Conservation (phyloP, 2,329 filamentous ascomycete species). For the Trichoderma cornu-damae region DNA sequence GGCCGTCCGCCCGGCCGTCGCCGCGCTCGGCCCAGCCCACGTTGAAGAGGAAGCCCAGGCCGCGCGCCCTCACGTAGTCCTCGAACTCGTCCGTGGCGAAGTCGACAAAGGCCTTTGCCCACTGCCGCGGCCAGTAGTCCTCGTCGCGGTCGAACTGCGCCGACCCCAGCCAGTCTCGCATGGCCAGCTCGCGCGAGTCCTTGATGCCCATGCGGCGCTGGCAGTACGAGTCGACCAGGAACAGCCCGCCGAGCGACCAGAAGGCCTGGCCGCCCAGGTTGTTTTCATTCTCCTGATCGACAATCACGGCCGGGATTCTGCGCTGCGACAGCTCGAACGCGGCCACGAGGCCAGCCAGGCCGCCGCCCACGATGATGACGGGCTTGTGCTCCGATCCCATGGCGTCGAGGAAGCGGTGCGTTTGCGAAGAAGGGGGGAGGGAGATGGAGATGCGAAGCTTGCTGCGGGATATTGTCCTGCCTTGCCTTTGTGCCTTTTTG, state of each 20-base stretch:
- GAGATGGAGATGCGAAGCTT: background rate
- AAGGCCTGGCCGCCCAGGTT: conserved; percentile 59
- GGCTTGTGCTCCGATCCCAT: conserved; percentile 29
- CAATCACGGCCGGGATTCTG: conserved; percentile 44
- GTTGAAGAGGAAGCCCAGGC: conserved; percentile 48
- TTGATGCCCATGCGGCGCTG: conserved; percentile 55
- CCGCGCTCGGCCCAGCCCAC: conserved; percentile 60
- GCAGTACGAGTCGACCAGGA: conserved; percentile 52
- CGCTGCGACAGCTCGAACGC: conserved; percentile 52
- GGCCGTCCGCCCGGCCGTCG: conserved; percentile 49
- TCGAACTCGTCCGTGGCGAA: conserved; percentile 58
- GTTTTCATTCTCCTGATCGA: conserved; percentile 54
- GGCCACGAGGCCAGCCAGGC: conserved; percentile 55
- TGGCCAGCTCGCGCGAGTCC: conserved; percentile 52
- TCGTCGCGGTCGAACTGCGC: conserved; percentile 56
- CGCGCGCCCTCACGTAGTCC: conserved; percentile 49
- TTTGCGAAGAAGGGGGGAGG: too few relatives aligned
- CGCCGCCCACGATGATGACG: conserved; percentile 53
- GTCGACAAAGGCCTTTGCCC: conserved; percentile 60
- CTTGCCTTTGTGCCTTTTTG: too few relatives aligned
- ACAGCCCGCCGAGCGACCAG: conserved; percentile 59
- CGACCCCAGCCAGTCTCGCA: conserved; percentile 55
- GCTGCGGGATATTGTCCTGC: too few relatives aligned
- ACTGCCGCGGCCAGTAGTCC: conserved; percentile 54
- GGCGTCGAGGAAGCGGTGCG: background rate